Base-by-base conservation (phyloP, 129 eudicot genomes). In the Escallonia rubra region DNA sequence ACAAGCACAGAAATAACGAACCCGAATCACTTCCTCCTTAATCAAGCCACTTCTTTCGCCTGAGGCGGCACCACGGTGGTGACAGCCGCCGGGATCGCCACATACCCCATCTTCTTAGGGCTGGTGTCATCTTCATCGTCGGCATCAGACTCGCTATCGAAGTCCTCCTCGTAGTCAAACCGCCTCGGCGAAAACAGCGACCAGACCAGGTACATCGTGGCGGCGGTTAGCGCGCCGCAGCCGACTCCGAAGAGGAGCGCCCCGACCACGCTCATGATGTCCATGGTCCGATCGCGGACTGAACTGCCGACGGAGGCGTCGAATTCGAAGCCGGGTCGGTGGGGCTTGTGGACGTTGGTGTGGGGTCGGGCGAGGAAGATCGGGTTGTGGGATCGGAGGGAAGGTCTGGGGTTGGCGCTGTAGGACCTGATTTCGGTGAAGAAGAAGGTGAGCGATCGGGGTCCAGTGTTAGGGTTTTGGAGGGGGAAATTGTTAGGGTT, bases 211-310 rank as follows among this genome's bases (percentile, higher is more conserved):
- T 85, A 88, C 96, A 91, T 85, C 1, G 85, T 86, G 2, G 82
- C 94, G 6, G 91, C 95, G 42, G 91, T 83, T 41, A 91, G 76
- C 5, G 87, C 96, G 8, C 98, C 96, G 15, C 91, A 91, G 0
- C 91, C 95, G 41, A 89, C 93, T 10, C 98, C 98, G 41, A 91
- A 86, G 1, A 91, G 83, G 52, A 91, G 69, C 7, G 96, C 92
- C 3, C 83, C 94, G 8, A 88, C 90, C 2, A 88, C 82, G 61
- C 96, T 83, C 82, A 88, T 77, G 23, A 91, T 78, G 13, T 91
- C 98, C 69, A 76, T 84, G 8, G 88, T 78, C 8, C 92, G 81
- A 12, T 82, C 92, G 5, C 79, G 77, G 42, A 87, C 68, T 34
- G 96, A 88, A 10, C 76, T 51, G 12, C 74, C 69, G 11, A 81